A percentile compares a stretch with the other conserved stretches of the same genome.
These are phyloP conservation scores for Lachancea thermotolerans DNA, from an alignment of 805 yeast species.

Conservation along the genomic window DNA sequence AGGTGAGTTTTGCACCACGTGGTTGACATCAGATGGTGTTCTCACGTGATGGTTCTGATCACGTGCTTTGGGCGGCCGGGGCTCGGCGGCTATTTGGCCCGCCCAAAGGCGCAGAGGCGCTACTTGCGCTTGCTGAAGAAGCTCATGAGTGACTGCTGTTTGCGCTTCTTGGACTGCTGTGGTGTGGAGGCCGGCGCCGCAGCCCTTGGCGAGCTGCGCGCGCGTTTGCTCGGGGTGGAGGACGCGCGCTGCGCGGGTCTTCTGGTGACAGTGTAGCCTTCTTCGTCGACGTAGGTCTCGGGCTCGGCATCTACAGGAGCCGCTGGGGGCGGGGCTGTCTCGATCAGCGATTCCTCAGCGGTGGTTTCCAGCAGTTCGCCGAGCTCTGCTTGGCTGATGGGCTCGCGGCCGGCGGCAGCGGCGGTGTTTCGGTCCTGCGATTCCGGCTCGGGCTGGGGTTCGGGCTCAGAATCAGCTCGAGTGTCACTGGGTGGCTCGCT, in stretches of 20 bases:
- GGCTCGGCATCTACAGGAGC: slow-evolving; percentile 5
- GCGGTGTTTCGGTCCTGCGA: not conserved
- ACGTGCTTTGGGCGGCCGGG: not conserved
- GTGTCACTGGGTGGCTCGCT: not conserved
- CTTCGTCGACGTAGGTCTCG: slow-evolving; percentile 25
- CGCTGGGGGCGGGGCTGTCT: slow-evolving; percentile 4
- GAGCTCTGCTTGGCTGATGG: slow-evolving; percentile 13
- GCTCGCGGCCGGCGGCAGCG: slow-evolving; percentile 2
- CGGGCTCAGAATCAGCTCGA: not conserved
- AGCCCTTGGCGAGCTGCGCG: not conserved
- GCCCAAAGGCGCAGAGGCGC: not conserved
- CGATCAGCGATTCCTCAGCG: slow-evolving; percentile 27
- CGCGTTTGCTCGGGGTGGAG: slow-evolving; percentile 7
- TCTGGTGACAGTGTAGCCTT: slow-evolving; percentile 30
- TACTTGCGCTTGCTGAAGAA: slow-evolving; percentile 20
- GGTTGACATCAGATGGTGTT: too few species aligned
- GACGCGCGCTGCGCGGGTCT: slow-evolving; percentile 13
- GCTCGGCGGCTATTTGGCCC: not conserved
- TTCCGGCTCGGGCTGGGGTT: not conserved
- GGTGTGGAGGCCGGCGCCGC: not conserved
- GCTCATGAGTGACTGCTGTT: slow-evolving; percentile 28
- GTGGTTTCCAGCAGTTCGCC: slow-evolving; percentile 30
- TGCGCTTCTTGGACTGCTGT: slow-evolving; percentile 16
- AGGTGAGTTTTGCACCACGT: not conserved
- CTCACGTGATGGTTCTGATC: not conserved